Conservation (phyloP, 2,329 filamentous ascomycete genomes). For the Colletotrichum sp. region DNA sequence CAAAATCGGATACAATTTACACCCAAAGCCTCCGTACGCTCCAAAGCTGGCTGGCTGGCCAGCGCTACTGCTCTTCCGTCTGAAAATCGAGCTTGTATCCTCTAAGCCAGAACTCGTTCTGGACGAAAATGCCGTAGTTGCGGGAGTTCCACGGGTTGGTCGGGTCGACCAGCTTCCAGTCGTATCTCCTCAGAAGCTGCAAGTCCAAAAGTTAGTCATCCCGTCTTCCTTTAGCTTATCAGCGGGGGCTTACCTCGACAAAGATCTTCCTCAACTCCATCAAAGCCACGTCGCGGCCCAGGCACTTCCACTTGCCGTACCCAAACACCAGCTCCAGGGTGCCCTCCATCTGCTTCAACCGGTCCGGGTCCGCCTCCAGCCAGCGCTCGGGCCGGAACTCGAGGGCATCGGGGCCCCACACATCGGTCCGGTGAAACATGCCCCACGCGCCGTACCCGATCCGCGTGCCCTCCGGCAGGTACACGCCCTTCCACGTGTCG, state of each 20-base stretch:
- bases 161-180: slow-evolving; percentile 32
- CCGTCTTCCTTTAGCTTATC: too few species aligned
- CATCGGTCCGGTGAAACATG: slow-evolving; percentile 26
- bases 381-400: slow-evolving; percentile 21
- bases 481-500: slow-evolving; percentile 36
- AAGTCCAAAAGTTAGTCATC: neutral
- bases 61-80: neutral
- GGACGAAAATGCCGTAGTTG: slow-evolving; percentile 1
- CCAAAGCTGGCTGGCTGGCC: neutral
- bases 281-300: slow-evolving; percentile 41
- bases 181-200: slow-evolving; percentile 33
- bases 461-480: slow-evolving; percentile 35
- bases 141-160: slow-evolving; percentile 31
- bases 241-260: slow-evolving; percentile 29
- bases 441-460: slow-evolving; percentile 39
- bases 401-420: slow-evolving; percentile 14
- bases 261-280: slow-evolving; percentile 38
- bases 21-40: neutral
- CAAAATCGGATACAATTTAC: neutral
- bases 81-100: neutral
- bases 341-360: slow-evolving; percentile 36
- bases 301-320: slow-evolving; percentile 41
- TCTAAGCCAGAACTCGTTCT: neutral
- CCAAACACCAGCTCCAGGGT: slow-evolving; percentile 43
- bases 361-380: slow-evolving; percentile 28